Base-by-base conservation (phyloP, 768 basidiomycete species). In the Mycena epipterygia region DNA sequence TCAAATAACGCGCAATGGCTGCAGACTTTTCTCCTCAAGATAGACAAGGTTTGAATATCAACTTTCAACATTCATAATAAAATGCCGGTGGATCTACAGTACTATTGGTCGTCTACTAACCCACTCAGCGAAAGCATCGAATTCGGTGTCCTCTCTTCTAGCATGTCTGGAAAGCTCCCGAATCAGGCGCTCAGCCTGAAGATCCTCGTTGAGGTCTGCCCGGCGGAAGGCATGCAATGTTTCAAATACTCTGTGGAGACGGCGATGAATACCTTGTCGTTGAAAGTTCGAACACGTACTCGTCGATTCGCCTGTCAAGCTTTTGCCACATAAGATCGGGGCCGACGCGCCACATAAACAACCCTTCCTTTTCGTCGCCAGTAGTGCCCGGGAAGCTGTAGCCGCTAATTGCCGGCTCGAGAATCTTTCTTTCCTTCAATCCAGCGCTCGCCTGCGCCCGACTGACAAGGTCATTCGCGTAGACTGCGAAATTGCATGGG, bases 381-480 rank as follows among this genome's bases (percentile, higher is more conserved):
- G 67, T 12, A 30, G 2, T 5, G 14, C 39, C 46, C 30, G 42
- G 3, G 21, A 51, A 32, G 17, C 58, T 39, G 37, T 8, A 32
- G 1, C 19, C 35, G 1, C 8, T 46, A 27, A 68, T n/a, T 12
- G 59, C 58, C 30, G 29, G 39, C 58, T 53, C 51, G 16, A 68
- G 41, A 7, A 68, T 23, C 16, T 69, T 63, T 19, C 17, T 32
- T 19, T 62, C 55, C 13, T 30, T 29, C 41, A 69, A 46, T 1
- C 68, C 61, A 0, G 53, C 46, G 29, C 3, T 17, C 2, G 59
- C 44, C 29, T 57, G 67, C 25, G 61, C 68, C 25, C 9, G 55
- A 7, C 37, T 59, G n/a, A 63, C 55, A 3, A 58, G 25, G 17
- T 69, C 55, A 39, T 69, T 69, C 16, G 68, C 61, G 29, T 42